Percentiles rank a stretch among this genome's conserved stretches.
These are phyloP conservation scores for Galeopsis tetrahit DNA, from an alignment of 257 asterid species.

Conservation along the genomic window DNA sequence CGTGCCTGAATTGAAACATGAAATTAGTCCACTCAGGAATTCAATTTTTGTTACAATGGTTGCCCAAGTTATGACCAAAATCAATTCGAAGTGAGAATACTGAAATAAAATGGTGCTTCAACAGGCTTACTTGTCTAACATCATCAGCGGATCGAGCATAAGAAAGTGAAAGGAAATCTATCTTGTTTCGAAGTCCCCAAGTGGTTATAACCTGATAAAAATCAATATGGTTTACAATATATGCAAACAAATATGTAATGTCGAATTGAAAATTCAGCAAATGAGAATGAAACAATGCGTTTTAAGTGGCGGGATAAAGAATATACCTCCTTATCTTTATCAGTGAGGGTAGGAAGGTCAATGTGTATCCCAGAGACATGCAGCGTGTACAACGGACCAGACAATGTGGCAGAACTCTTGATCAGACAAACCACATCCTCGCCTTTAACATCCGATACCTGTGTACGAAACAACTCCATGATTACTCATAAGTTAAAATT, in stretches of 20 bases:
- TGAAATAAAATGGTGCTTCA: conserved; percentile 14
- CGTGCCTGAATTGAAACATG: conserved; percentile 66
- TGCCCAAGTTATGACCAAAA: neutral
- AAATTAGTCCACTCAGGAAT: conserved; percentile 6
- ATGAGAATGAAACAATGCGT: neutral
- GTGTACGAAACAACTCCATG: conserved; percentile 29
- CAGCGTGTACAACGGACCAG: conserved; percentile 81
- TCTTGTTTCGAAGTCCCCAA: conserved; percentile 86
- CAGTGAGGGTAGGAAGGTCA: conserved; percentile 85
- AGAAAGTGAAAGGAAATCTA: conserved; percentile 91
- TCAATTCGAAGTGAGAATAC: conserved; percentile 9
- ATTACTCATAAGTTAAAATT: neutral
- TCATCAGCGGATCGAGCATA: conserved; percentile 89
- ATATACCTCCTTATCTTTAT: conserved; percentile 83
- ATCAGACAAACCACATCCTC: conserved; percentile 80
- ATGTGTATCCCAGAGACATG: conserved; percentile 79
- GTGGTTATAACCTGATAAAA: conserved; percentile 78
- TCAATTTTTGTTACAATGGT: conserved; percentile 1
- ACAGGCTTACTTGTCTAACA: conserved; percentile 70
- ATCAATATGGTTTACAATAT: neutral
- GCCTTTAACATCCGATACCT: conserved; percentile 79
- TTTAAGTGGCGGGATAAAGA: neutral
- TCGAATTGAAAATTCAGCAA: neutral
- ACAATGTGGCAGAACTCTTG: conserved; percentile 84
- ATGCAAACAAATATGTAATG: neutral